Evolutionary conservation across 129 eudicot species (phyloP).

Genomic region (Glebionis coronaria): DNA sequence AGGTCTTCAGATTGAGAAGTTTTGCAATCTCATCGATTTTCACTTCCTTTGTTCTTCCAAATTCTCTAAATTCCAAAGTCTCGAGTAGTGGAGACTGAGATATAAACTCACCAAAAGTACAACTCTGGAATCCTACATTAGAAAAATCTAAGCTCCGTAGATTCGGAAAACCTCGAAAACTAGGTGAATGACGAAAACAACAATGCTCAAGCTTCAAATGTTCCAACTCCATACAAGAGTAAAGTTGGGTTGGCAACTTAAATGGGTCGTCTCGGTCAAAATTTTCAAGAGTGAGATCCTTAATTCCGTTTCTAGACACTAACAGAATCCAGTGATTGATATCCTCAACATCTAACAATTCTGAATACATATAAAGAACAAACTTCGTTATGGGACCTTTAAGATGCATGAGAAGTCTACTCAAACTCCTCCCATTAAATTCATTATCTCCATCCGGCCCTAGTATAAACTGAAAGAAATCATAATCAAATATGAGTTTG

Average conservation of each 20-base stretch:
- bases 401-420: no score
- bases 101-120: neutral
- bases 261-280: neutral
- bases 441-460: no score
- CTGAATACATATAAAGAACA: no score
- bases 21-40: conserved; percentile 13
- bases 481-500: no score
- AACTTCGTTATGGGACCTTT: no score
- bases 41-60: neutral
- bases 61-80: neutral
- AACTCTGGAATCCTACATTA: neutral
- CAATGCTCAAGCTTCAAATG: conserved; percentile 10
- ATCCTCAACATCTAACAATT: no score
- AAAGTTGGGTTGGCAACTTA: conserved; percentile 12
- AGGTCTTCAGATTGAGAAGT: neutral
- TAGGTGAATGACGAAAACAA: neutral
- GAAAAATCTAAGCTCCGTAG: conserved; percentile 13
- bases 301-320: no score
- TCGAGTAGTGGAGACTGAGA: conserved; percentile 12
- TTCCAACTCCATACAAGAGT: conserved; percentile 22
- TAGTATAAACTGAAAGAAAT: no score
- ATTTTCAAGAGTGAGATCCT: neutral
- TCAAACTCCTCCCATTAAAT: no score
- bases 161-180: conserved; percentile 24
- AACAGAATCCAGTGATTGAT: no score